Evolutionary conservation across 2,329 filamentous ascomycete species (phyloP).

Genomic region (Fusarium agapanthi): DNA sequence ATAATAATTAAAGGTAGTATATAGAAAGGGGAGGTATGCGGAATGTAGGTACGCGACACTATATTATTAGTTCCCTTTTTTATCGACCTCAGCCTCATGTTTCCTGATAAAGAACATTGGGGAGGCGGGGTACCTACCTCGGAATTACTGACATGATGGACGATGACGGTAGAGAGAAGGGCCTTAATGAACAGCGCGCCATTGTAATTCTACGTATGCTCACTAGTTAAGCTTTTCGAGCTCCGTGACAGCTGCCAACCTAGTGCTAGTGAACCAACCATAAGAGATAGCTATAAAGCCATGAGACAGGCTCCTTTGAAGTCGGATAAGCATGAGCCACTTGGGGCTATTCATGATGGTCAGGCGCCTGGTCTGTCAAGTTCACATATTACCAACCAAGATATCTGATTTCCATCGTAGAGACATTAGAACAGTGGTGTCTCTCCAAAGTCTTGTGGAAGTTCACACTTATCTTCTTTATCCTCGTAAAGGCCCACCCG

Average conservation of each 20-base stretch:
- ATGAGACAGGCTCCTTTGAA: neutral
- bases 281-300: neutral
- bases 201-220: neutral
- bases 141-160: slow-evolving; percentile 27
- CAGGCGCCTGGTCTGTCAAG: neutral
- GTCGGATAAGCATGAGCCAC: neutral
- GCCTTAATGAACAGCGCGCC: neutral
- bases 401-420: neutral
- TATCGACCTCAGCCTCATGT: slow-evolving; percentile 11
- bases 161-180: slow-evolving; percentile 23
- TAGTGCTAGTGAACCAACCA: neutral
- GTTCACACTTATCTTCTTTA: neutral
- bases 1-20: no score
- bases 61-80: slow-evolving; percentile 2
- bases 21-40: no score
- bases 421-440: neutral
- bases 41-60: no score
- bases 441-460: neutral
- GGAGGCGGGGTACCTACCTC: neutral
- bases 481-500: slow-evolving; percentile 19
- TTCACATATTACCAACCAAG: neutral
- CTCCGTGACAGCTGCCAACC: neutral
- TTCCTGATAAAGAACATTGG: slow-evolving; percentile 3
- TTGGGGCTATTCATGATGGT: neutral
- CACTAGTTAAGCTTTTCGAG: neutral